Percentiles rank a stretch among this genome's conserved stretches.
These are phyloP conservation scores for Suillus americanus DNA, from an alignment of 768 basidiomycete species.

Conservation along the genomic window DNA sequence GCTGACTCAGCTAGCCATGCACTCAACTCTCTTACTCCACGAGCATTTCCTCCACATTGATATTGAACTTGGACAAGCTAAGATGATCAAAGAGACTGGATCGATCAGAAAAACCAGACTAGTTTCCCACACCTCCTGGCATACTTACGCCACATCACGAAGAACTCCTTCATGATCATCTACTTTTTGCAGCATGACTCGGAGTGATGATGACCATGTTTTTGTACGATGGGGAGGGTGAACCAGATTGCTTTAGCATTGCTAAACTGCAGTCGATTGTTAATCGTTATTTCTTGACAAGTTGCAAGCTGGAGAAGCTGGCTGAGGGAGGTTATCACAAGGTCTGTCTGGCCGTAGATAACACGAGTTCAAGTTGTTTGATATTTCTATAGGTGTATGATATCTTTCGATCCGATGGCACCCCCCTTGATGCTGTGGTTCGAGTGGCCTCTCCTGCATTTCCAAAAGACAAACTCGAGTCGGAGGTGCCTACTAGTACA, in stretches of 20 bases:
- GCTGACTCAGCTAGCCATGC: no score
- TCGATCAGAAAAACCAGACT: no score
- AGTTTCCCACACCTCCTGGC: no score
- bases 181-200: no score
- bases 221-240: not conserved
- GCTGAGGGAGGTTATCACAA: not conserved
- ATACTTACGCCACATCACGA: no score
- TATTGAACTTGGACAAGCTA: no score
- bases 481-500: not conserved
- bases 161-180: no score
- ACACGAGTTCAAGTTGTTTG: not conserved
- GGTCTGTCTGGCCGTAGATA: not conserved
- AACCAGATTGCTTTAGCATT: not conserved
- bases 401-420: not conserved
- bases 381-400: not conserved
- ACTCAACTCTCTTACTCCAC: no score
- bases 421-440: not conserved
- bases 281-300: not conserved
- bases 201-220: not conserved
- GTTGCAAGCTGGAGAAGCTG: not conserved
- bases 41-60: no score
- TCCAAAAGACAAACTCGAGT: not conserved
- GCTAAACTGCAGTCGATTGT: not conserved
- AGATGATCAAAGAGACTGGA: no score
- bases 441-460: not conserved